These are phyloP conservation scores for Brettanomyces anomalus DNA, from an alignment of 805 yeast species.

Conservation along the genomic window DNA sequence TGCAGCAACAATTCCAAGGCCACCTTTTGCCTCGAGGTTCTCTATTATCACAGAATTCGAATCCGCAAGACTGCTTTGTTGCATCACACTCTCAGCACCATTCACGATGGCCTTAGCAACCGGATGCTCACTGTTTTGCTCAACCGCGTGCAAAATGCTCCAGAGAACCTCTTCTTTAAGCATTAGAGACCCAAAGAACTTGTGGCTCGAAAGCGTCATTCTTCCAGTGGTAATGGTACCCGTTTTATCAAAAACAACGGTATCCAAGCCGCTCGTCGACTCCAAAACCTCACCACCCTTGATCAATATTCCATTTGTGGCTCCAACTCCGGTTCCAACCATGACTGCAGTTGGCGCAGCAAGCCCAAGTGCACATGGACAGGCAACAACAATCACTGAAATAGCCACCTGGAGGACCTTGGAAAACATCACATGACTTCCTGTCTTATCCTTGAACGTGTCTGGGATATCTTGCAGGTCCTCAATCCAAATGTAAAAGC, in stretches of 20 bases:
- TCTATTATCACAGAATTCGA: constrained; percentile 16
- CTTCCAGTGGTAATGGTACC: constrained; percentile 89
- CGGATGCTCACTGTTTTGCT: constrained; percentile 78
- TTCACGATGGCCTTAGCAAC: constrained; percentile 62
- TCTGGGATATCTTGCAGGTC: constrained; percentile 14
- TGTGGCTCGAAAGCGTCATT: constrained; percentile 38
- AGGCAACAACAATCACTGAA: constrained; percentile 92
- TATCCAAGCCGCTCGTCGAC: constrained; percentile 50
- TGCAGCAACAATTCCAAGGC: constrained; percentile 34
- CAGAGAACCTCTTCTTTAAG: constrained; percentile 29
- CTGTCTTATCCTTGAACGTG: constrained; percentile 17
- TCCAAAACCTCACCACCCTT: constrained; percentile 92
- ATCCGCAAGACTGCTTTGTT: background rate
- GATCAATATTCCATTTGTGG: constrained; percentile 77
- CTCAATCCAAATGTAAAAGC: constrained; percentile 24
- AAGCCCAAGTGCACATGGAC: constrained; percentile 96
- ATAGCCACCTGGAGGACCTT: constrained; percentile 61
- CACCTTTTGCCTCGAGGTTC: constrained; percentile 31
- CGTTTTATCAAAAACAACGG: constrained; percentile 85
- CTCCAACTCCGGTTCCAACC: constrained; percentile 98
- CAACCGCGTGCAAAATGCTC: constrained; percentile 50
- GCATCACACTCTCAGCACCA: constrained; percentile 14
- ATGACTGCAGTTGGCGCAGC: constrained; percentile 98
- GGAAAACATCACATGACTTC: constrained; percentile 15
- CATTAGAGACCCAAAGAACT: constrained; percentile 9